Evolutionary conservation across 495 filamentous ascomycete species (phyloP).

Genomic region (Oidiodendron maius): DNA sequence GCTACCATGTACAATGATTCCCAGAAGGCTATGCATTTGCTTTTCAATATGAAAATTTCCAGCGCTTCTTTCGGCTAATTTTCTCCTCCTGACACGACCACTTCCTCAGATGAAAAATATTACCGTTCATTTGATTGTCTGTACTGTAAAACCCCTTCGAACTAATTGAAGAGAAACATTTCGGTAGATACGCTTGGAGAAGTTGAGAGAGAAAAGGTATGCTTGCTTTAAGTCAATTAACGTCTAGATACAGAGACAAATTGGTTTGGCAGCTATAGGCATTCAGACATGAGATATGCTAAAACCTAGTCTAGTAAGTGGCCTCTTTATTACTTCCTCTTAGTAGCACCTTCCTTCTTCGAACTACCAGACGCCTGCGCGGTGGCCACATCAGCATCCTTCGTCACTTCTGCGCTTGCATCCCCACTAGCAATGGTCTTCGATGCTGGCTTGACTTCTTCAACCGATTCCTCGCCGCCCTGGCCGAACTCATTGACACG

Average conservation of each 20-base stretch:
- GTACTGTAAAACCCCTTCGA: too few relatives aligned
- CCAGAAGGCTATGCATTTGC: background rate
- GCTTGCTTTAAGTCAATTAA: too few relatives aligned
- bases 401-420: constrained; percentile 23
- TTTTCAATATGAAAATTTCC: too few relatives aligned
- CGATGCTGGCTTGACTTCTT: constrained; percentile 43
- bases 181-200: too few relatives aligned
- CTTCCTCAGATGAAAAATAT: too few relatives aligned
- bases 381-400: constrained; percentile 20
- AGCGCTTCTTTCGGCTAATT: background rate
- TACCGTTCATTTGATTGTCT: too few relatives aligned
- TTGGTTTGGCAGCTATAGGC: too few relatives aligned
- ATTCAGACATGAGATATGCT: too few relatives aligned
- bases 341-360: constrained; percentile 37
- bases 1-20: background rate
- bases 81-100: background rate
- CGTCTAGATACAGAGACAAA: too few relatives aligned
- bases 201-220: too few relatives aligned
- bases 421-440: constrained; percentile 26
- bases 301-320: too few relatives aligned
- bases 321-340: constrained; percentile 45
- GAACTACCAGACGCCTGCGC: constrained; percentile 23
- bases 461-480: constrained; percentile 78
- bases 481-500: constrained; percentile 98
- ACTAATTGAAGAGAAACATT: too few relatives aligned